phyloP scores from a whole-genome alignment of 2,329 filamentous ascomycete species.

The Kalmusia sp. region DNA sequence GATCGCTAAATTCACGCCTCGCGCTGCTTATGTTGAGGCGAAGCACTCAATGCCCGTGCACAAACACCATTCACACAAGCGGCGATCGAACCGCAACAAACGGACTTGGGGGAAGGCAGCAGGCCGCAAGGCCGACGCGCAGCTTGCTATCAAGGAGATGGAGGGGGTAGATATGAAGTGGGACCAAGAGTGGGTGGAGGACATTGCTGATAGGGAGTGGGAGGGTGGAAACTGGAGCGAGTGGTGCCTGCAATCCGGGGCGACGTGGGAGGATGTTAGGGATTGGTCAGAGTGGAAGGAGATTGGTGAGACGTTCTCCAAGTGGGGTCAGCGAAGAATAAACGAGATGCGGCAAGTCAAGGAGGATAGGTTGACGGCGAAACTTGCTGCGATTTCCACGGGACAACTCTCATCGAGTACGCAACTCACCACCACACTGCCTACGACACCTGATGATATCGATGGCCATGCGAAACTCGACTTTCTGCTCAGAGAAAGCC shows the following conservation, averaged over 20 bases:
- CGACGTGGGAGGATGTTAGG: neutral
- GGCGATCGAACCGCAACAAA: neutral
- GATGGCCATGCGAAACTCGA: conserved; percentile 5
- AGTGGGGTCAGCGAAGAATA: conserved; percentile 15
- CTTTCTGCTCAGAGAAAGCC: neutral
- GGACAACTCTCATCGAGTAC: too few species aligned
- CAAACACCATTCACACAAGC: neutral
- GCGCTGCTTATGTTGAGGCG: conserved; percentile 6
- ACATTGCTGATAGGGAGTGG: neutral
- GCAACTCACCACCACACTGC: neutral
- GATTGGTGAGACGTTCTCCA: conserved; percentile 13
- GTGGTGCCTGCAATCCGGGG: neutral
- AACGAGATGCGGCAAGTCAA: conserved; percentile 17
- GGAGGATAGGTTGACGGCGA: conserved; percentile 9
- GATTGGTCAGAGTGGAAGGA: neutral
- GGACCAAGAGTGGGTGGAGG: neutral
- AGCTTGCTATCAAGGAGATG: neutral
- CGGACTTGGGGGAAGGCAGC: neutral
- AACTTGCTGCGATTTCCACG: neutral
- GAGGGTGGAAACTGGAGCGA: conserved; percentile 1
- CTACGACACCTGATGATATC: conserved; percentile 14
- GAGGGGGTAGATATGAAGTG: neutral
- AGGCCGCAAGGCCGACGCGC: neutral
- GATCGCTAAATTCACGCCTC: conserved; percentile 3
- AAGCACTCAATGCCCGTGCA: neutral